phyloP scores from a whole-genome alignment of 495 filamentous ascomycete species.

The Aspergillus diversus region DNA sequence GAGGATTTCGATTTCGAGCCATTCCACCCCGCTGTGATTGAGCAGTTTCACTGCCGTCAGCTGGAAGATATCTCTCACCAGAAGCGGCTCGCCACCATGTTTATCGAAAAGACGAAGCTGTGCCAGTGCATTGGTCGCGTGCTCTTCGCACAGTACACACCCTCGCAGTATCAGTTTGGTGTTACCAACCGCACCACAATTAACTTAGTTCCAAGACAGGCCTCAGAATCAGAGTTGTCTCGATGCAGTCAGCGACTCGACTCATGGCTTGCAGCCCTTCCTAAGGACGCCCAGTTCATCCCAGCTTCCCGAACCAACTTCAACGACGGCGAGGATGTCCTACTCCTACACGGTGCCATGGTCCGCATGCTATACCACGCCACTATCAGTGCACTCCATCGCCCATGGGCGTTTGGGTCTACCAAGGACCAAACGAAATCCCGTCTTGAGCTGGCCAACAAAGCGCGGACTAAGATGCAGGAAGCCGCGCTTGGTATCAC shows the following conservation, averaged over 20 bases:
- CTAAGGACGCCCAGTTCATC: slow-evolving; percentile 54
- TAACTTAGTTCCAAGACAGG: slow-evolving; percentile 79
- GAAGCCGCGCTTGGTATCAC: slow-evolving; percentile 79
- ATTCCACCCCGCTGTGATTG: slow-evolving; percentile 52
- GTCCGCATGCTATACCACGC: slow-evolving; percentile 87
- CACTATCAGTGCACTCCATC: slow-evolving; percentile 80
- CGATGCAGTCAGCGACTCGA: slow-evolving; percentile 71
- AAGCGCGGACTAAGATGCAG: slow-evolving; percentile 72
- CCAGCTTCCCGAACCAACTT: slow-evolving; percentile 38
- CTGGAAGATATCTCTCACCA: slow-evolving; percentile 56
- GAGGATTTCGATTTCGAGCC: slow-evolving; percentile 77
- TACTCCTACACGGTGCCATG: slow-evolving; percentile 75
- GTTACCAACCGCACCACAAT: slow-evolving; percentile 73
- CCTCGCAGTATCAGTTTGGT: slow-evolving; percentile 64
- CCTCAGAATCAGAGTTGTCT: slow-evolving; percentile 67
- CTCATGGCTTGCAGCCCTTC: slow-evolving; percentile 69
- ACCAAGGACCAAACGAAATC: slow-evolving; percentile 50
- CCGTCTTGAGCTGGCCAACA: slow-evolving; percentile 40
- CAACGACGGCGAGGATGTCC: slow-evolving; percentile 50
- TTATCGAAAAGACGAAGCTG: slow-evolving; percentile 84
- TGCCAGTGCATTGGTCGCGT: slow-evolving; percentile 82
- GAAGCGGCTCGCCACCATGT: slow-evolving; percentile 76
- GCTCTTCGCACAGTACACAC: slow-evolving; percentile 78
- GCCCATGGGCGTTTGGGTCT: slow-evolving; percentile 70
- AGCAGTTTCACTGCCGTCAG: slow-evolving; percentile 43